phyloP scores from a whole-genome alignment of 1,139 yeast genomes.

The Suhomyces ambrosiae region DNA sequence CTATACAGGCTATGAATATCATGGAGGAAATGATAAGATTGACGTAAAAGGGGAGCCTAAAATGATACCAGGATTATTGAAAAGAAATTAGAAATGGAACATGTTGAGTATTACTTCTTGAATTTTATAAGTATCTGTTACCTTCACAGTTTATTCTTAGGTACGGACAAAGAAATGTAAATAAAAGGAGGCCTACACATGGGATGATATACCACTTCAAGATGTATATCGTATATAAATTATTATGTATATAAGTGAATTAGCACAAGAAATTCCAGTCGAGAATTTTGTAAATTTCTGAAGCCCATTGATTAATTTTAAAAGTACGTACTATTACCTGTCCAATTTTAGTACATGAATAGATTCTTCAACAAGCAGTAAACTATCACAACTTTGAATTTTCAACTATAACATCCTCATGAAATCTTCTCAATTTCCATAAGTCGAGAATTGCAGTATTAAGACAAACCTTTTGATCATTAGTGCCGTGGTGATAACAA shows the following conservation, averaged over 20 bases:
- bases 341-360: too few species aligned
- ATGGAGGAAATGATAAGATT: conserved; percentile 4
- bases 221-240: too few species aligned
- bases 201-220: too few species aligned
- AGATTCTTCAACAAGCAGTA: background rate
- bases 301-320: background rate
- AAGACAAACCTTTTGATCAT: conserved; percentile 6
- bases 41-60: conserved; percentile 5
- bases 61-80: conserved; percentile 7
- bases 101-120: too few species aligned
- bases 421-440: conserved; percentile 19
- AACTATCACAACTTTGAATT: conserved; percentile 18
- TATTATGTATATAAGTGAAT: too few species aligned
- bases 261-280: too few species aligned
- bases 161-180: too few species aligned
- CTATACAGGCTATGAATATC: conserved; percentile 4
- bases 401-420: conserved; percentile 16
- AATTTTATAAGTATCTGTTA: background rate
- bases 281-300: too few species aligned
- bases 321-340: too few species aligned
- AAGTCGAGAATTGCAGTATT: conserved; percentile 13
- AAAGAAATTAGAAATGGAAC: background rate
- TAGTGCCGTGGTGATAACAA: conserved; percentile 11
- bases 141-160: too few species aligned
- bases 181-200: too few species aligned